These are phyloP conservation scores for Diaporthe destruens DNA, from an alignment of 2,329 filamentous ascomycete species.

Conservation along the genomic window DNA sequence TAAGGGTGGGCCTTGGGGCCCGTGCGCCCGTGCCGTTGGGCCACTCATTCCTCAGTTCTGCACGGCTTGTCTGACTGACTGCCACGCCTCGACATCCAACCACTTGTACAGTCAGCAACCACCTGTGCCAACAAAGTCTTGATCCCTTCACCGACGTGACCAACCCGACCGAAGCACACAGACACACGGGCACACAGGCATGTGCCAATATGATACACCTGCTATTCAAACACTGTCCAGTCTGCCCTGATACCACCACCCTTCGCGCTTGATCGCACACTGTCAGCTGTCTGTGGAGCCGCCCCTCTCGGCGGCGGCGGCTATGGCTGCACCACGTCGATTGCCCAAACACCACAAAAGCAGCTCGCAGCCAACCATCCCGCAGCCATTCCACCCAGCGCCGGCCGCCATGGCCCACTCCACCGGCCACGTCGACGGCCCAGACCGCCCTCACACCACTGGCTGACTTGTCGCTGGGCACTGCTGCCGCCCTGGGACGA, in stretches of 20 bases:
- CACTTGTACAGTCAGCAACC: background rate
- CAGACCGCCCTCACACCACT: constrained; percentile 18
- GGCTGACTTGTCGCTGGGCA: constrained; percentile 17
- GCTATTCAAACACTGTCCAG: constrained; percentile 11
- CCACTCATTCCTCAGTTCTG: constrained; percentile 27
- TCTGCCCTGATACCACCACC: background rate
- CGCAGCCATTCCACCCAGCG: background rate
- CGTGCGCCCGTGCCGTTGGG: constrained; percentile 22
- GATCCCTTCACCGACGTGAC: constrained; percentile 6
- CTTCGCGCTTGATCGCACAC: constrained; percentile 26
- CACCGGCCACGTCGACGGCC: constrained; percentile 29
- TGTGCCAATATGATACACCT: background rate
- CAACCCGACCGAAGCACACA: background rate
- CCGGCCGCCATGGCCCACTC: constrained; percentile 17
- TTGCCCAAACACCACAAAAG: constrained; percentile 25
- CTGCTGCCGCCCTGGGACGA: too few species aligned
- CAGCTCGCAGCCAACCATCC: constrained; percentile 31
- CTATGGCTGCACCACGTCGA: constrained; percentile 19
- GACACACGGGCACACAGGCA: too few species aligned
- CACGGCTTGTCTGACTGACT: constrained; percentile 20
- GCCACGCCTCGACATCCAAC: constrained; percentile 15
- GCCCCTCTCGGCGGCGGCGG: constrained; percentile 18
- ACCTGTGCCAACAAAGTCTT: constrained; percentile 4
- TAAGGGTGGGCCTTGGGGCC: constrained; percentile 29
- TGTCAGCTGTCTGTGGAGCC: constrained; percentile 23